Percentiles rank a stretch among this genome's conserved stretches.
These are phyloP conservation scores for Cephaloascus fragrans DNA, from an alignment of 805 yeast genomes.

Conservation along the genomic window DNA sequence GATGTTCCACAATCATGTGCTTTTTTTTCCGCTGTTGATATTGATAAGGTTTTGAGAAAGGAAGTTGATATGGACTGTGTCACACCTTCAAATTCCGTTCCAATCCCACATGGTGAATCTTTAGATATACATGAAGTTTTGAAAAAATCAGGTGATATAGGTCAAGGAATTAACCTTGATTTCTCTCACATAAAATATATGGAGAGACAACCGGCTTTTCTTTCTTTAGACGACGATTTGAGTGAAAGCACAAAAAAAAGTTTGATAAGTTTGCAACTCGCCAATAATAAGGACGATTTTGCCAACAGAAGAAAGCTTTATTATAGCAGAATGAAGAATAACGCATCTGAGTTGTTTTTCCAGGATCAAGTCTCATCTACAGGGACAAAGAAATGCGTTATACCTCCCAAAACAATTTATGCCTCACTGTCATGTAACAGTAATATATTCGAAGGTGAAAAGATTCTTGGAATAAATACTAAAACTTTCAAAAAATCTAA, in stretches of 20 bases:
- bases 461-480: too few species aligned
- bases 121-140: slow-evolving; percentile 49
- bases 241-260: slow-evolving; percentile 10
- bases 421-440: too few species aligned
- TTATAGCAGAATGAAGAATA: too few species aligned
- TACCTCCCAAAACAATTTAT: too few species aligned
- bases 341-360: background rate
- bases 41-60: slow-evolving; percentile 80
- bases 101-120: slow-evolving; percentile 76
- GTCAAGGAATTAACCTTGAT: slow-evolving; percentile 13
- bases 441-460: too few species aligned
- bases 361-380: background rate
- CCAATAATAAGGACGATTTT: slow-evolving; percentile 15
- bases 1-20: slow-evolving; percentile 95
- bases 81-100: slow-evolving; percentile 66
- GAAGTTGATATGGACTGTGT: slow-evolving; percentile 89
- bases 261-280: slow-evolving; percentile 18
- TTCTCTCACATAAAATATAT: slow-evolving; percentile 4
- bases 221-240: slow-evolving; percentile 13
- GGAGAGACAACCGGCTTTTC: slow-evolving; percentile 11
- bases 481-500: too few species aligned
- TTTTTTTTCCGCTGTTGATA: slow-evolving; percentile 87
- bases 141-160: slow-evolving; percentile 19
- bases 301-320: slow-evolving; percentile 8
- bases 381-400: too few species aligned